These are phyloP conservation scores for Candida pseudoglaebosa DNA, from an alignment of 805 yeast genomes.

Conservation along the genomic window DNA sequence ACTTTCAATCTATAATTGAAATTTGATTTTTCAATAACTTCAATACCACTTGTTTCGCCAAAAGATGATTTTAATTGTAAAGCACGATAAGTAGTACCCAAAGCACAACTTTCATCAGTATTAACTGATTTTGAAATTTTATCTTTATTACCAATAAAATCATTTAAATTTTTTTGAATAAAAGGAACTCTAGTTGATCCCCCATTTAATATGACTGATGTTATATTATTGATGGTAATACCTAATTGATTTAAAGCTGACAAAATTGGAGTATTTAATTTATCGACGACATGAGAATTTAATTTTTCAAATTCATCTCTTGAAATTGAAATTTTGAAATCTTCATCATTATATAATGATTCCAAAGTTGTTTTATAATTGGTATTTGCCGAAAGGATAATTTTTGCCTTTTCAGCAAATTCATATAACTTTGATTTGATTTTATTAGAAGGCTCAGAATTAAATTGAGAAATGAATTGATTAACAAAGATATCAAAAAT, in stretches of 20 bases:
- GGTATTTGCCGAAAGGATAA: constrained; percentile 79
- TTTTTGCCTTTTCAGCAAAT: constrained; percentile 85
- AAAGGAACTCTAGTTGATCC: constrained; percentile 91
- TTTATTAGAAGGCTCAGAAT: constrained; percentile 48
- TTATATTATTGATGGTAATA: constrained; percentile 34
- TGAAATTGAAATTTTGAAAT: constrained; percentile 62
- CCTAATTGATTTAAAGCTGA: constrained; percentile 42
- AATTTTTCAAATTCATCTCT: constrained; percentile 77
- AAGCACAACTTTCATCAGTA: constrained; percentile 91
- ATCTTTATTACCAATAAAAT: constrained; percentile 53
- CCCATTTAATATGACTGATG: constrained; percentile 78
- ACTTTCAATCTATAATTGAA: constrained; percentile 43
- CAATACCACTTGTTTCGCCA: constrained; percentile 57
- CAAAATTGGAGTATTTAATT: constrained; percentile 52
- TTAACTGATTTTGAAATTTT: constrained; percentile 77
- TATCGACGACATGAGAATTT: constrained; percentile 39
- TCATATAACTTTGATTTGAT: constrained; percentile 67
- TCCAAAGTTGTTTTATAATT: constrained; percentile 80
- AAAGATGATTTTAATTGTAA: constrained; percentile 61
- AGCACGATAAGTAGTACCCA: constrained; percentile 86
- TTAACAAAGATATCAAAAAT: constrained; percentile 58
- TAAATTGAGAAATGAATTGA: constrained; percentile 47
- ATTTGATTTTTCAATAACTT: constrained; percentile 52
- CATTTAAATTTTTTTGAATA: constrained; percentile 59
- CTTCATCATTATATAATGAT: constrained; percentile 66